phyloP scores from a whole-genome alignment of 768 basidiomycete species.

The Leccinellum rugosiceps region DNA sequence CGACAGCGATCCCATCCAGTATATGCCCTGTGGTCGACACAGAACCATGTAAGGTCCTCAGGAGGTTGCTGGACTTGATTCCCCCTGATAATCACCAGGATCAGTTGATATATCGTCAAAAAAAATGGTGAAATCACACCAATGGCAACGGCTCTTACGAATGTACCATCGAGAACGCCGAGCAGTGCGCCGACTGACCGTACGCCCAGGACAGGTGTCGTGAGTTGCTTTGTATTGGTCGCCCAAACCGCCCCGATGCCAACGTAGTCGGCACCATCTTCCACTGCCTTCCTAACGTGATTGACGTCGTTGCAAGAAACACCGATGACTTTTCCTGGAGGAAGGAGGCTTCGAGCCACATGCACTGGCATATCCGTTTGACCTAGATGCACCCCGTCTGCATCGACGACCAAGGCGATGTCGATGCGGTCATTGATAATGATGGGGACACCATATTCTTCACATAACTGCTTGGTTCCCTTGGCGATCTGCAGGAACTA shows the following conservation, averaged over 20 bases:
- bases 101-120: neutral
- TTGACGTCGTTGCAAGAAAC: conserved; percentile 69
- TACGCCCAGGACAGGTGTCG: conserved; percentile 63
- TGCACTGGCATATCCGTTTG: conserved; percentile 80
- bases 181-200: conserved; percentile 69
- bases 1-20: conserved; percentile 83
- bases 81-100: conserved; percentile 55
- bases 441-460: conserved; percentile 74
- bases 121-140: conserved; percentile 45
- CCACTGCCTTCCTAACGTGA: conserved; percentile 60
- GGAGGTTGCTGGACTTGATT: conserved; percentile 74
- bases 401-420: conserved; percentile 73
- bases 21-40: conserved; percentile 53
- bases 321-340: conserved; percentile 69
- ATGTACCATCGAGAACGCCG: conserved; percentile 56
- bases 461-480: conserved; percentile 67
- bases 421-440: conserved; percentile 89
- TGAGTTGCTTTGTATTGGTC: conserved; percentile 76
- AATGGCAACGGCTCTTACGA: conserved; percentile 77
- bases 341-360: conserved; percentile 65
- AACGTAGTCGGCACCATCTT: conserved; percentile 75
- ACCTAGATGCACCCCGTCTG: conserved; percentile 84
- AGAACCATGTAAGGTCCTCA: conserved; percentile 71
- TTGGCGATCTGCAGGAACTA: conserved; percentile 78
- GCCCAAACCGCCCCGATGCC: conserved; percentile 85